Base-by-base conservation (phyloP, 2,329 filamentous ascomycete species). In the Eutypa lata region DNA sequence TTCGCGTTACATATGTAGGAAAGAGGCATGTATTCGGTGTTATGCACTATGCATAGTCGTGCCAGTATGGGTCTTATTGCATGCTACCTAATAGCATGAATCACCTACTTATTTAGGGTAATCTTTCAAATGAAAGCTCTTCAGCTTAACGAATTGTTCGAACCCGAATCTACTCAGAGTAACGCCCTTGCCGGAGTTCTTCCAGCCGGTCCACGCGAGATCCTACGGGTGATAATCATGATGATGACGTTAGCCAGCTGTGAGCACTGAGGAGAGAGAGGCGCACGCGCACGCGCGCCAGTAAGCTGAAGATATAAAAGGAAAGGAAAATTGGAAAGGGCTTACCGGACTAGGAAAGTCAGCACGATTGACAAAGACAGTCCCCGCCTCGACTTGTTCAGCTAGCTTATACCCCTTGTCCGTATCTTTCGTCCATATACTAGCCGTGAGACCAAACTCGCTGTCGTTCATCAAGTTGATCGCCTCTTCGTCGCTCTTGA, bases 181-280 rank as follows among this genome's bases (percentile, higher is more conserved):
- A 62, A 92, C 88, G 21, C 93, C 93, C 71, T 90, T 92, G 59
- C 93, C 93, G 55, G 91, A 96, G 70, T 96, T 91, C 78, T 97
- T 97, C 91, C 91, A 97, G 11, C 93, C 93, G 2, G 92, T 94
- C 91, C 91, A 96, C n/a, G 91, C 91, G 61, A 96, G 82, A 71
- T 96, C 91, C 89, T 93, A 63, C 37, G 38, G 5, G 52, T 7
- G 13, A 16, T 40, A 13, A 53, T 54, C 48, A 53, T 7, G 13
- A 16, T 40, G 14, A 53, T 54, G 49, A 64, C 53, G 62, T 61
- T 53, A 67, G 60, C 47, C 31, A 14, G 7, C 31, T 35, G 13
- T 18, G 6, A 18, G 13, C 35, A 18, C 4, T 38, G 13, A 54
- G 49, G 50, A 13, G 21, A 51, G 57, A 49, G 48, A n/a, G 48